phyloP scores from a whole-genome alignment of 768 basidiomycete species.

The Leccinum sublutescens region DNA sequence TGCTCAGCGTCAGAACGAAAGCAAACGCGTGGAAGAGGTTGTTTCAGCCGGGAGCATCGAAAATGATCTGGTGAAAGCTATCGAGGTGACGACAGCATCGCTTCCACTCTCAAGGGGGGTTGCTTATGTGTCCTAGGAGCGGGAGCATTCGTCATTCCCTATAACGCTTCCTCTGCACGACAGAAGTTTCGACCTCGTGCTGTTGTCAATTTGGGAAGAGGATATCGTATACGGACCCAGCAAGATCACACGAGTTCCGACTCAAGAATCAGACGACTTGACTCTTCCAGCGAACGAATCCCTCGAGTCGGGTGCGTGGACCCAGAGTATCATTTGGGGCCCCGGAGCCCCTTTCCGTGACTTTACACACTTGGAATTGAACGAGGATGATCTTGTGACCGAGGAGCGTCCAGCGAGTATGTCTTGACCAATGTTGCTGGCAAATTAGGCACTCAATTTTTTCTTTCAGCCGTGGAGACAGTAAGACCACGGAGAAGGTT shows the following conservation, averaged over 20 bases:
- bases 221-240: conserved; percentile 71
- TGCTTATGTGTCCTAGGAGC: conserved; percentile 48
- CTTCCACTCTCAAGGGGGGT: background rate
- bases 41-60: conserved; percentile 82
- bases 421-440: conserved; percentile 9
- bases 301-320: conserved; percentile 85
- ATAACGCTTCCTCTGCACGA: conserved; percentile 72
- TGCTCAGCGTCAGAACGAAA: conserved; percentile 72
- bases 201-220: conserved; percentile 90
- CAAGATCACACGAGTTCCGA: conserved; percentile 26
- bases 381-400: conserved; percentile 63
- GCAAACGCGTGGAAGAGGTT: conserved; percentile 71
- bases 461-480: conserved; percentile 42
- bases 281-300: conserved; percentile 76
- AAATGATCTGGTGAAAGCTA: conserved; percentile 66
- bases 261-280: conserved; percentile 47
- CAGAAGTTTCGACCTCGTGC: conserved; percentile 78
- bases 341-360: conserved; percentile 72
- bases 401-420: conserved; percentile 60
- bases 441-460: conserved; percentile 7
- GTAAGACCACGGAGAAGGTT: conserved; percentile 66
- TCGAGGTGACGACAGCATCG: conserved; percentile 51
- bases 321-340: conserved; percentile 89
- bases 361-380: conserved; percentile 78
- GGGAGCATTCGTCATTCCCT: conserved; percentile 58